phyloP scores from a whole-genome alignment of 2,329 filamentous ascomycete species.

The Microdochium nivale region DNA sequence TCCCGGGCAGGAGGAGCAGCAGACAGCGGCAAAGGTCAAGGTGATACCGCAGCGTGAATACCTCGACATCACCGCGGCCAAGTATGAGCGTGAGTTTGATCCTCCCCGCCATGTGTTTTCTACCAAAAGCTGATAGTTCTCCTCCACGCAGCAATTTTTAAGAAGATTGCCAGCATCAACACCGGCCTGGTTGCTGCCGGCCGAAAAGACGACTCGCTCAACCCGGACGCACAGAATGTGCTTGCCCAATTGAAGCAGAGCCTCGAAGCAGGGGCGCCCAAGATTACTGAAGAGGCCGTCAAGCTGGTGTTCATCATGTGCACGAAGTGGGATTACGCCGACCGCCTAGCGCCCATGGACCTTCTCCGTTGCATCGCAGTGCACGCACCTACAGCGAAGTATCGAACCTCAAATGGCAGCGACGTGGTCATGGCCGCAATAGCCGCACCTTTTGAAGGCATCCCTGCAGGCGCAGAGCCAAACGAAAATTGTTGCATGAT shows the following conservation, averaged over 20 bases:
- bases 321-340: constrained; percentile 70
- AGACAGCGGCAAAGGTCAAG: constrained; percentile 37
- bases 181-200: constrained; percentile 61
- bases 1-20: constrained; percentile 55
- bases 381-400: constrained; percentile 56
- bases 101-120: constrained; percentile 10
- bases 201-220: constrained; percentile 65
- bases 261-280: constrained; percentile 49
- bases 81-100: constrained; percentile 43
- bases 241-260: constrained; percentile 54
- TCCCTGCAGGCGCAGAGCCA: constrained; percentile 48
- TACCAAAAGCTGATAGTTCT: constrained; percentile 4
- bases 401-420: constrained; percentile 39
- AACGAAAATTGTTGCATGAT: constrained; percentile 83
- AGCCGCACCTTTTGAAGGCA: constrained; percentile 24
- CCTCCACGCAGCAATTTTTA: constrained; percentile 48
- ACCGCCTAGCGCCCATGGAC: constrained; percentile 78
- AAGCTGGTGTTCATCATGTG: constrained; percentile 62
- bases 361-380: constrained; percentile 75
- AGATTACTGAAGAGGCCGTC: constrained; percentile 43
- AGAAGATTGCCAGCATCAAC: constrained; percentile 71
- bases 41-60: constrained; percentile 73
- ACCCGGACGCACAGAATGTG: constrained; percentile 58
- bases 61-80: constrained; percentile 67
- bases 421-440: constrained; percentile 52